Base-by-base conservation (phyloP, 2,329 filamentous ascomycete genomes). In the Chaetoscypha palmicola region DNA sequence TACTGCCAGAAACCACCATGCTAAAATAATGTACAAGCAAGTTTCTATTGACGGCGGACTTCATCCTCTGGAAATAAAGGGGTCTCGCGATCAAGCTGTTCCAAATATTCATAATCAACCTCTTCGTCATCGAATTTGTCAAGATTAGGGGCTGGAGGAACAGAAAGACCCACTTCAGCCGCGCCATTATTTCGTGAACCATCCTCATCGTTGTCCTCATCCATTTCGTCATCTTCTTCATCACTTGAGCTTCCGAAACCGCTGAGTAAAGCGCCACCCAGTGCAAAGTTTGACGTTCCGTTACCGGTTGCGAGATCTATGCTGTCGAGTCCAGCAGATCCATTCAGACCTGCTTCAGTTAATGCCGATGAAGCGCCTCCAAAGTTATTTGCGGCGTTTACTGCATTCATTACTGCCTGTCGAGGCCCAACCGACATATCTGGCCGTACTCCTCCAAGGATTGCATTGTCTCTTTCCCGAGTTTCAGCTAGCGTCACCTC, bases 161-260 rank as follows among this genome's bases (percentile, higher is more conserved):
- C 52, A 57, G 57, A 58, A 56, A 45, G 52, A 72, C 78, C 75
- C 67, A 82, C 79, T 78, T 82, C 79, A 50, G 56, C 59, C 50
- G 52, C 54, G 48, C 47, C 52, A 50, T 73, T 79, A 60, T 76
- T 77, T 45, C 55, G 55, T 23, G 43, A 48, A 39, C 58, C 58
- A 34, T 70, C 77, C 49, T 87, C 83, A 55, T 87, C 84, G 53
- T 91, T 83, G 53, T 84, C 84, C 46, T 87, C 86, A 48, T 94
- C 87, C 67, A 88, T 85, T 51, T 96, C 91, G 57, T 96, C 91
- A 52, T 97, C 92, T 54, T 97, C 92, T 65, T 96, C 91, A 56
- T 95, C 89, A 59, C 89, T 95, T 38, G 86, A 92, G 66, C 89
- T 94, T 60, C 88, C 90, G 66, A 97, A 97, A 41, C 90, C 89